Evolutionary conservation across 768 basidiomycete species (phyloP).

Genomic region (Calocera viscosa): DNA sequence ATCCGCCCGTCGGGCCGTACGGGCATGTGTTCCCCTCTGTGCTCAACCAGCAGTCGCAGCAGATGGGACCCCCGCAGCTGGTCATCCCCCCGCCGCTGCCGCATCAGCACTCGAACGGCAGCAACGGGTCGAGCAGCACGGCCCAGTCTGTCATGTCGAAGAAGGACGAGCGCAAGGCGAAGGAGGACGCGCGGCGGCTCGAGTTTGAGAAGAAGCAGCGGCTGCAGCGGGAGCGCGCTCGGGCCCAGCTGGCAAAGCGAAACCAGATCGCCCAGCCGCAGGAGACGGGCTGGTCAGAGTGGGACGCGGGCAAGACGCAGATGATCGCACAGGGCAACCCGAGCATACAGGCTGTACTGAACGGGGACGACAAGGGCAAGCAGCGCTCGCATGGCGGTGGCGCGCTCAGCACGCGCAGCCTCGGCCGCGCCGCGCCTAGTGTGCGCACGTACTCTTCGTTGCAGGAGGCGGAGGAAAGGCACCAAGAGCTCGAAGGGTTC

Average conservation of each 20-base stretch:
- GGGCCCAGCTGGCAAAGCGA: constrained; percentile 86
- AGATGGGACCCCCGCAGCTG: constrained; percentile 21
- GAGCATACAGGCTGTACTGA: neutral
- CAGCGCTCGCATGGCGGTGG: constrained; percentile 16
- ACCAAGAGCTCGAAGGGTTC: constrained; percentile 23
- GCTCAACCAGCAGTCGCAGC: neutral
- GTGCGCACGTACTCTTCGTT: neutral
- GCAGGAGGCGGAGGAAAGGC: constrained; percentile 27
- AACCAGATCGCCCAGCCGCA: constrained; percentile 56
- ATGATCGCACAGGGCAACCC: constrained; percentile 3
- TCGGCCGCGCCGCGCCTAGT: neutral
- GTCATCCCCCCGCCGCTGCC: constrained; percentile 33
- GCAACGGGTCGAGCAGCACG: neutral
- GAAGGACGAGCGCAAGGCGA: constrained; percentile 62
- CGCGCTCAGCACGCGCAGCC: constrained; percentile 40
- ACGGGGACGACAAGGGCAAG: constrained; percentile 34
- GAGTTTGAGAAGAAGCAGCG: constrained; percentile 44
- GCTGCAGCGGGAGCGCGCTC: constrained; percentile 68
- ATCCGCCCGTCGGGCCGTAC: constrained; percentile 11
- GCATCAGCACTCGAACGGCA: constrained; percentile 50
- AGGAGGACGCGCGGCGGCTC: constrained; percentile 71
- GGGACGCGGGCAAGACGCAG: neutral
- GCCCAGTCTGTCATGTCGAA: constrained; percentile 29
- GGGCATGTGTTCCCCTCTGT: neutral
- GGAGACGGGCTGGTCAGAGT: constrained; percentile 22